phyloP scores from a whole-genome alignment of 139 green algal genomes.

The Pedinophyceae sp. region DNA sequence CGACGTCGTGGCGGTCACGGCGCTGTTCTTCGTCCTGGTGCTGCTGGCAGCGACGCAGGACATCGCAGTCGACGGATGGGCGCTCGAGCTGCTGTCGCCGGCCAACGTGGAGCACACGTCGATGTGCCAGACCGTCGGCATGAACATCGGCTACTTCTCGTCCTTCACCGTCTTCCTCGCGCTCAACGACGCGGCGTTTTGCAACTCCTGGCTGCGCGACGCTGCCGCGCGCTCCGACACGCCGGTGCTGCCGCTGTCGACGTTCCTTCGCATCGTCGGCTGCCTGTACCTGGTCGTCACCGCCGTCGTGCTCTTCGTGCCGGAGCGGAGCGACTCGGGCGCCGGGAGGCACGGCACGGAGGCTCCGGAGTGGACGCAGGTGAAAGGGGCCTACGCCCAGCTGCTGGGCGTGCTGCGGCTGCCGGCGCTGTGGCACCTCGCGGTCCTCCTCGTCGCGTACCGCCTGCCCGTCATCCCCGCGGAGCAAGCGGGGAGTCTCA shows the following conservation, averaged over 20 bases:
- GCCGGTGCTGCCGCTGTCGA: too few relatives aligned
- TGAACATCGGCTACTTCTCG: slow-evolving; percentile 79
- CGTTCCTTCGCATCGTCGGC: too few relatives aligned
- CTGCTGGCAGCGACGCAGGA: slow-evolving; percentile 83
- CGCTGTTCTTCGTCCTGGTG: slow-evolving; percentile 71
- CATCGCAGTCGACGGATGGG: slow-evolving; percentile 89
- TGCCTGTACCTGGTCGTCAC: too few relatives aligned
- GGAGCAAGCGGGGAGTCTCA: slow-evolving; percentile 52
- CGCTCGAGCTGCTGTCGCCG: slow-evolving; percentile 67
- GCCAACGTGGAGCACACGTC: slow-evolving; percentile 64
- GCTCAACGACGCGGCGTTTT: slow-evolving; percentile 59
- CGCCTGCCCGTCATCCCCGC: slow-evolving; percentile 53
- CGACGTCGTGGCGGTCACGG: slow-evolving; percentile 43
- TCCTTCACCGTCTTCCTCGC: slow-evolving; percentile 89
- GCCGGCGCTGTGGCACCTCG: slow-evolving; percentile 44
- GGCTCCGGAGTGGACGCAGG: too few relatives aligned
- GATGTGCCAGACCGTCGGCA: slow-evolving; percentile 84
- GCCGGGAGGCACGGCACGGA: background rate
- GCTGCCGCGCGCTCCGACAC: too few relatives aligned
- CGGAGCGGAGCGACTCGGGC: too few relatives aligned
- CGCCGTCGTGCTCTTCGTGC: too few relatives aligned
- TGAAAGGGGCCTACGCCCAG: slow-evolving; percentile 26
- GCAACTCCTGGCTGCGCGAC: slow-evolving; percentile 45
- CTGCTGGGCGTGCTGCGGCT: slow-evolving; percentile 41
- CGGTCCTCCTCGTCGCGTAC: slow-evolving; percentile 47